Conservation (phyloP, 2,329 filamentous ascomycete species). For the Alternaria arbusti region DNA sequence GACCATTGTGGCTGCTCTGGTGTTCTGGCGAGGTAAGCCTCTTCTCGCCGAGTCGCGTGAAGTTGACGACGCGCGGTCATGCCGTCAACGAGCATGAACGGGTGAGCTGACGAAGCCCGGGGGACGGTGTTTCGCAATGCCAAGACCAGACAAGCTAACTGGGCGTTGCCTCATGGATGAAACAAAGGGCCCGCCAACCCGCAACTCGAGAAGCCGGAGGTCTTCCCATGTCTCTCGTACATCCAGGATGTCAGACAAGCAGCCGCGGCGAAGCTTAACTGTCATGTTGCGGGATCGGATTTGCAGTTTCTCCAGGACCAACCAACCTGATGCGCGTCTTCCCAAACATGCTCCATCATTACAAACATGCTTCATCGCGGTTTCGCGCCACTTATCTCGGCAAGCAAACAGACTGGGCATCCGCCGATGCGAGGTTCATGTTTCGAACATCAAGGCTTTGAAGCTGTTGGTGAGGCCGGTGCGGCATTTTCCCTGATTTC, state of each 20-base stretch:
- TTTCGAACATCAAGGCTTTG: constrained; percentile 9
- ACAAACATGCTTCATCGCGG: constrained; percentile 7
- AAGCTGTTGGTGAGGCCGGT: neutral
- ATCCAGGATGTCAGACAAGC: constrained; percentile 33
- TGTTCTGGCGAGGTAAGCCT: neutral
- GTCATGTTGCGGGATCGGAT: constrained; percentile 7
- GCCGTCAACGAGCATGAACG: constrained; percentile 17
- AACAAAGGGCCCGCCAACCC: constrained; percentile 18
- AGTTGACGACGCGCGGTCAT: constrained; percentile 14
- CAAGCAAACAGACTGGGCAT: constrained; percentile 11
- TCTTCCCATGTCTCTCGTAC: constrained; percentile 7
- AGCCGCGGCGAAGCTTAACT: constrained; percentile 35
- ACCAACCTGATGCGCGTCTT: constrained; percentile 5
- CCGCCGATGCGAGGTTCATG: constrained; percentile 1
- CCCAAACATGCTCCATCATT: constrained; percentile 10
- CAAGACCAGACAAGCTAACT: constrained; percentile 28
- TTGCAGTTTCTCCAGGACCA: constrained; percentile 2
- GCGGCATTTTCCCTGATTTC: neutral
- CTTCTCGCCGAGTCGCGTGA: neutral
- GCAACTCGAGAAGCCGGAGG: constrained; percentile 10
- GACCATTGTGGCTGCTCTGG: neutral
- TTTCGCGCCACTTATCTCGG: constrained; percentile 6
- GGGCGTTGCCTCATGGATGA: constrained; percentile 21
- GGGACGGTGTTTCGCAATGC: constrained; percentile 32
- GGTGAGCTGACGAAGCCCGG: constrained; percentile 26